These are phyloP conservation scores for Colletotrichum limetticola DNA, from an alignment of 2,329 filamentous ascomycete genomes.

Conservation along the genomic window DNA sequence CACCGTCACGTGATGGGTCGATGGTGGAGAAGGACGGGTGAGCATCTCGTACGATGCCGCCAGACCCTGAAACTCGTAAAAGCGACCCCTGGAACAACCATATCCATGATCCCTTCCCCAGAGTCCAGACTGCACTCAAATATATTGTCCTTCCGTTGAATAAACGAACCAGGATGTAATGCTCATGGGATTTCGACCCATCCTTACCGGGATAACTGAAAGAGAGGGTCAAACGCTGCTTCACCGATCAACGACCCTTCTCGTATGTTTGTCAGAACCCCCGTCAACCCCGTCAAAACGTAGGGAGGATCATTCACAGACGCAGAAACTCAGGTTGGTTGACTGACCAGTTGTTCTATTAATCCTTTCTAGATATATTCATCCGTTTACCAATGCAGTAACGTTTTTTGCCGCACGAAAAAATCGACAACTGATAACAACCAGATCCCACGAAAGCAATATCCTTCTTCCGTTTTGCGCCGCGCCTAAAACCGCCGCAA, in stretches of 20 bases:
- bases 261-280: slow-evolving; percentile 6
- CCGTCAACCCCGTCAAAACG: background rate
- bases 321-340: too few relatives aligned
- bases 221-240: slow-evolving; percentile 17
- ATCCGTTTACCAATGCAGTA: background rate
- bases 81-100: slow-evolving; percentile 18
- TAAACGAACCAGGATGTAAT: background rate
- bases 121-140: background rate
- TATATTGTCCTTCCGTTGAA: too few relatives aligned
- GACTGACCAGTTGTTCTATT: background rate
- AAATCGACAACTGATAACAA: too few relatives aligned
- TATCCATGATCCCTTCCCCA: background rate
- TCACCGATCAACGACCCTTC: background rate
- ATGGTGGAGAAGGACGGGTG: slow-evolving; percentile 24
- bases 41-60: slow-evolving; percentile 32
- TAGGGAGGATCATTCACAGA: background rate
- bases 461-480: too few relatives aligned
- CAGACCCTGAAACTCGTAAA: slow-evolving; percentile 29
- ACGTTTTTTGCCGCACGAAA: too few relatives aligned
- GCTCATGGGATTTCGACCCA: background rate
- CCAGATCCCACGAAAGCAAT: too few relatives aligned
- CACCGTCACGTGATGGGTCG: slow-evolving; percentile 27
- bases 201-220: background rate
- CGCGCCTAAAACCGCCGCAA: background rate
- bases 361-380: background rate